Conservation (phyloP, 2,329 filamentous ascomycete species). For the Penicillium sp. region DNA sequence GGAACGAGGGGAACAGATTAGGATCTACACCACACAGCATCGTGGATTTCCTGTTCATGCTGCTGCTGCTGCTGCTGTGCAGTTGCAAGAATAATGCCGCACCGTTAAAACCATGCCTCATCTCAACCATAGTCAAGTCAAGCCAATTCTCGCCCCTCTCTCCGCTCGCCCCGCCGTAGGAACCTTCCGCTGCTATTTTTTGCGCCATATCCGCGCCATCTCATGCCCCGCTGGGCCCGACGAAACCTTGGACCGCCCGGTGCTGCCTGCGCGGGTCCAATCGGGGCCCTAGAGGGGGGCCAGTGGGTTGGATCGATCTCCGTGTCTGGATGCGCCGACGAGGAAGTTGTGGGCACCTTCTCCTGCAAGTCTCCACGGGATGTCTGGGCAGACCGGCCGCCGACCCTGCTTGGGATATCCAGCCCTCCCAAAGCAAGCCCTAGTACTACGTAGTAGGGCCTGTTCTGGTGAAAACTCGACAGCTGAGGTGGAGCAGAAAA, state of each 20-base stretch:
- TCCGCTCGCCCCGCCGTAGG: slow-evolving; percentile 22
- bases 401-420: slow-evolving; percentile 9
- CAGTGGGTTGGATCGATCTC: slow-evolving; percentile 19
- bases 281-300: slow-evolving; percentile 12
- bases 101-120: neutral
- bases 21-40: neutral
- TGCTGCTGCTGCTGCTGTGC: no score
- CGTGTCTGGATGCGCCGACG: slow-evolving; percentile 21
- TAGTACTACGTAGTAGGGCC: no score
- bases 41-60: no score
- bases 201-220: slow-evolving; percentile 10
- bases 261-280: slow-evolving; percentile 13
- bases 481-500: no score
- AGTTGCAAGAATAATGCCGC: slow-evolving; percentile 1
- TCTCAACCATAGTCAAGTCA: slow-evolving; percentile 11
- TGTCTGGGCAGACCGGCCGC: neutral
- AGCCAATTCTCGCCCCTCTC: slow-evolving; percentile 13
- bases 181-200: slow-evolving; percentile 26
- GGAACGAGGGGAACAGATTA: neutral
- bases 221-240: neutral
- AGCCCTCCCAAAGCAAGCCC: no score
- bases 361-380: slow-evolving; percentile 10
- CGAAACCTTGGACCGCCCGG: neutral
- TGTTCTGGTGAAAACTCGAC: no score
- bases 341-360: slow-evolving; percentile 12